Evolutionary conservation across 2,329 filamentous ascomycete genomes (phyloP).

Genomic region (Amauroascus niger): DNA sequence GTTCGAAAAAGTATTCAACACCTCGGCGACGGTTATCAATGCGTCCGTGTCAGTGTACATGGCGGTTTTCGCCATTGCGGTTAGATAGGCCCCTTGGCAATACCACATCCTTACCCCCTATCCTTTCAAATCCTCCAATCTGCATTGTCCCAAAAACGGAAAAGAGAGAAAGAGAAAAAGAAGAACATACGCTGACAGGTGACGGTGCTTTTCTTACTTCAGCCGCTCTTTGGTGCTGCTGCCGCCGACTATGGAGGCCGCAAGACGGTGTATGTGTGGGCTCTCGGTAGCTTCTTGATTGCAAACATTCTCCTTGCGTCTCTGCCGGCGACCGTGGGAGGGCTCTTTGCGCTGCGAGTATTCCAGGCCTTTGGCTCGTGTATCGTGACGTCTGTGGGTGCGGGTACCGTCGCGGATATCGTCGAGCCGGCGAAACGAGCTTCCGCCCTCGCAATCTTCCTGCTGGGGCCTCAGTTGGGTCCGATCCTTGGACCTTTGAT

Average conservation of each 20-base stretch:
- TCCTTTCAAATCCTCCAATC: not conserved
- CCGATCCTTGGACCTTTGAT: conserved; percentile 29
- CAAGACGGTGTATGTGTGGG: not conserved
- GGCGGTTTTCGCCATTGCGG: conserved; percentile 30
- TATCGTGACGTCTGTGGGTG: not conserved
- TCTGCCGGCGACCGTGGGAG: not conserved
- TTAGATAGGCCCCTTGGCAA: conserved; percentile 12
- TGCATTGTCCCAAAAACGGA: not conserved
- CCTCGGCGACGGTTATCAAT: conserved; percentile 32
- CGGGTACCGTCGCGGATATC: not conserved
- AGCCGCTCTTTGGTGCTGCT: conserved; percentile 1
- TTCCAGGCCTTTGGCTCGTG: not conserved
- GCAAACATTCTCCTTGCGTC: conserved; percentile 1
- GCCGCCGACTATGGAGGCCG: not conserved
- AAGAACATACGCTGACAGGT: not conserved
- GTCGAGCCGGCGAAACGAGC: not conserved
- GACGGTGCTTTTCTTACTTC: not conserved
- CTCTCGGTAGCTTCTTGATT: not conserved
- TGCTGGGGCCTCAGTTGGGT: conserved; percentile 21
- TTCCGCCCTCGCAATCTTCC: not conserved
- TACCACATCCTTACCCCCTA: not conserved
- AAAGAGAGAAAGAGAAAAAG: not conserved
- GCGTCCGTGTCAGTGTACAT: conserved; percentile 39
- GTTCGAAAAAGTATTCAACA: conserved; percentile 31
- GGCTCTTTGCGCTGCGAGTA: not conserved